Conservation (phyloP, 805 yeast species). For the Martiniozyma abietophila region DNA sequence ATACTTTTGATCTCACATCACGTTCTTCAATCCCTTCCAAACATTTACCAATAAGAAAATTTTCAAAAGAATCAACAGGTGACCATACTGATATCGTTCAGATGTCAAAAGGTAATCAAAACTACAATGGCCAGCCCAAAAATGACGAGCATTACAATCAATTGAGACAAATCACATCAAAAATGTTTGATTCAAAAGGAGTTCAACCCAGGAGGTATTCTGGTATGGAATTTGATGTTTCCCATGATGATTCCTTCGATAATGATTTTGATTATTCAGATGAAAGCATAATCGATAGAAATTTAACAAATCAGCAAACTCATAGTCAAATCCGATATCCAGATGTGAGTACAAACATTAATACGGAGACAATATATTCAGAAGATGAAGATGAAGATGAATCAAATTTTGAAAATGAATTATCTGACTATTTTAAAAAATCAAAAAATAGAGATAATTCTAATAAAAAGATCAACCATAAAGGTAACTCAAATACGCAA, state of each 20-base stretch:
- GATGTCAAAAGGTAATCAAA: too few relatives aligned
- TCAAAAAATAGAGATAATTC: background rate
- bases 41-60: constrained; percentile 10
- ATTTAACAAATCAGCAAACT: constrained; percentile 2
- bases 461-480: background rate
- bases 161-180: constrained; percentile 52
- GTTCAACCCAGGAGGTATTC: constrained; percentile 66
- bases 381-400: constrained; percentile 15
- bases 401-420: constrained; percentile 23
- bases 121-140: constrained; percentile 8
- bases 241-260: constrained; percentile 44
- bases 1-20: constrained; percentile 13
- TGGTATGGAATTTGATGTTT: constrained; percentile 30
- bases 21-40: constrained; percentile 17
- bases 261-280: constrained; percentile 33
- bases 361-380: constrained; percentile 5
- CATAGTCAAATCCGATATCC: constrained; percentile 1
- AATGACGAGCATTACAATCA: constrained; percentile 13
- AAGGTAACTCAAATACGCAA: constrained; percentile 2
- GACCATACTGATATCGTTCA: constrained; percentile 1
- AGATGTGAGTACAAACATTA: constrained; percentile 1
- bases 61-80: constrained; percentile 4
- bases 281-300: too few relatives aligned
- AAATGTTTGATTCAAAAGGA: constrained; percentile 63
- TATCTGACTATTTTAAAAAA: constrained; percentile 9